Conservation (phyloP, 139 green algal genomes). For the Spirogloea muscicola region DNA sequence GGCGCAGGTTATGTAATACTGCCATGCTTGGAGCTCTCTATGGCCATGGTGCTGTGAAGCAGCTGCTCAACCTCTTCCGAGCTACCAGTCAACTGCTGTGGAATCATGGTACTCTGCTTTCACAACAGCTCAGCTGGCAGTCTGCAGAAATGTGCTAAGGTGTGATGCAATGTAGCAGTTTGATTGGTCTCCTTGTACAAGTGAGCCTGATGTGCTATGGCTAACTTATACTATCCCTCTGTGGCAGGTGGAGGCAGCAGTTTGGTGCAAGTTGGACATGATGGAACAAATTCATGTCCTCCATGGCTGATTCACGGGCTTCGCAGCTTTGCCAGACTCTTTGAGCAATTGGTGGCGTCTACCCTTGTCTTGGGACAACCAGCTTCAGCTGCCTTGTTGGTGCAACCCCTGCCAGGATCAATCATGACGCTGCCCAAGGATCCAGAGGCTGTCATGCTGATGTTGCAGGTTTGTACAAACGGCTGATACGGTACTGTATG, state of each 20-base stretch:
- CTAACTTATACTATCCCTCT: no score
- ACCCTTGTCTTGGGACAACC: not conserved
- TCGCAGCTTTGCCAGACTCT: conserved; percentile 4
- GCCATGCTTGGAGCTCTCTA: conserved; percentile 66
- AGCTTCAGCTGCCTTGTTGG: not conserved
- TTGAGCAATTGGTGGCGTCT: conserved; percentile 13
- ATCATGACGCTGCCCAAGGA: not conserved
- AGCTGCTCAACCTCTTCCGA: conserved; percentile 20
- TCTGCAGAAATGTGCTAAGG: no score
- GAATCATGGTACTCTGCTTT: no score
- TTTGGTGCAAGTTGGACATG: no score
- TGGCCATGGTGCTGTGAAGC: conserved; percentile 20
- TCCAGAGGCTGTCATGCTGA: conserved; percentile 2
- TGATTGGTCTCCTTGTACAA: no score
- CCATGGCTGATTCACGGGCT: conserved; percentile 12
- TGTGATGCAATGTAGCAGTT: no score
- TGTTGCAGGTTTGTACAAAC: no score
- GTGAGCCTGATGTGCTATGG: no score
- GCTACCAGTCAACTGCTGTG: conserved; percentile 32
- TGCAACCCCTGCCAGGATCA: conserved; percentile 7
- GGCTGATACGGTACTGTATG: no score
- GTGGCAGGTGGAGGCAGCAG: no score
- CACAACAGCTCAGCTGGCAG: no score
- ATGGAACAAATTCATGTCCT: no score
- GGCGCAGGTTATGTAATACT: conserved; percentile 72